Evolutionary conservation across 2,329 filamentous ascomycete genomes (phyloP), one percentile per base, ranked within the genome.

Genomic region (Penicillium sp.): DNA sequence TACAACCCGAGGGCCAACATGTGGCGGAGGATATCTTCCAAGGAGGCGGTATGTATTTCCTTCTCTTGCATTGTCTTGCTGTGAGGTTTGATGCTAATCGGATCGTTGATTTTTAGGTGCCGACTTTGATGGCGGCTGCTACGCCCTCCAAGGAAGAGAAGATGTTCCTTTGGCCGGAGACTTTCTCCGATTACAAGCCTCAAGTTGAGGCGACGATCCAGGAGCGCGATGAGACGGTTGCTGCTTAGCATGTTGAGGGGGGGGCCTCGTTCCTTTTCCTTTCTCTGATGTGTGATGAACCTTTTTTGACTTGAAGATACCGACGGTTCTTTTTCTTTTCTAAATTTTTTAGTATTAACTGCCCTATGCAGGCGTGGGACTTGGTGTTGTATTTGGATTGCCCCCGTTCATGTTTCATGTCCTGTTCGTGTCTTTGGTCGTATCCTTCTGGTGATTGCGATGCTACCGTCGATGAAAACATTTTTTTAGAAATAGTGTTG

Each of bases 1-100:
- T 90, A 88, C 79, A 90, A 90, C 75, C 87, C 87, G 7, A 81
- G 87, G 46, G 88, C 87, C 30, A 89, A 89, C 73, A 80, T 89
- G 78, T 89, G 88, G 88, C 79, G 88, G 56, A 80, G 86, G 30
- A 82, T 85, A 46, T 85, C 83, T 37, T 87, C 84, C 76, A 84
- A 83, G 76, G 81, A 78, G 46, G 81, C 83, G 40, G 83, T 84
- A 65, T 72, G 80, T 56, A 26, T 19, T 54, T 22, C 19, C 1
- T 6, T 30, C 2, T 16, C 63, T 64, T 26, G 70, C 70, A 53
- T 37, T 13, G 10, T 37, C 66, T 71, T 11, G 58, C 71, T 69
- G 65, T 28, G 1, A 22, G 40, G 19, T 22, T 19, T 19, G 10
- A 1, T 58, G 48, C 60, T 64, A n/a, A 63, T 48, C 30, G 11